Conservation (phyloP, 495 filamentous ascomycete genomes). For the Neurospora sp. region DNA sequence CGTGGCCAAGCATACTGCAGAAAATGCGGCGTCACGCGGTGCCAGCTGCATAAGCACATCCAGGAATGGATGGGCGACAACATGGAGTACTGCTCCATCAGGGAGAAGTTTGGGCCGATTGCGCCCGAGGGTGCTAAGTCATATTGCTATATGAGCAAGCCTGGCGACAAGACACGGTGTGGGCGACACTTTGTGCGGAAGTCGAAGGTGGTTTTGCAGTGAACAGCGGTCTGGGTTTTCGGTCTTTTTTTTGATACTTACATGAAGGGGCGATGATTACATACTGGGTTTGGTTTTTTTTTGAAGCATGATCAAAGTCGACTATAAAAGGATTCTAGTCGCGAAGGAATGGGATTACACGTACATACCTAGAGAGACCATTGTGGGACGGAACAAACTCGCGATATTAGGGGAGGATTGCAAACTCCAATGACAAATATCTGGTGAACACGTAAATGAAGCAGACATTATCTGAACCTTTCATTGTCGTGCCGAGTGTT, state of each 20-base stretch:
- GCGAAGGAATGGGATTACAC: neutral
- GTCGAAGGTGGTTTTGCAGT: constrained; percentile 17
- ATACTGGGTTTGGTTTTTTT: neutral
- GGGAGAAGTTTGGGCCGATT: constrained; percentile 37
- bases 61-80: constrained; percentile 39
- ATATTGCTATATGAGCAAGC: constrained; percentile 41
- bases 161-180: constrained; percentile 36
- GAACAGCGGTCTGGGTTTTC: neutral
- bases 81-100: constrained; percentile 41
- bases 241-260: neutral
- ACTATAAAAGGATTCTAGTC: neutral
- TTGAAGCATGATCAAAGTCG: neutral
- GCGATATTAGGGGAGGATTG: neutral
- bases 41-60: constrained; percentile 45
- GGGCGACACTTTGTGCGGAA: constrained; percentile 31
- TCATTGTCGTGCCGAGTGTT: neutral
- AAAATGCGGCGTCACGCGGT: constrained; percentile 42
- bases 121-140: constrained; percentile 26
- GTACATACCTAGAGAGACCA: neutral
- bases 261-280: neutral
- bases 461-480: neutral
- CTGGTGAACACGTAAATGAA: neutral
- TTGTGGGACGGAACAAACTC: neutral
- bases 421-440: neutral
- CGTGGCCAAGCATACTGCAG: constrained; percentile 39